phyloP scores from a whole-genome alignment of 2,329 filamentous ascomycete genomes.

The Penicillium sp. region DNA sequence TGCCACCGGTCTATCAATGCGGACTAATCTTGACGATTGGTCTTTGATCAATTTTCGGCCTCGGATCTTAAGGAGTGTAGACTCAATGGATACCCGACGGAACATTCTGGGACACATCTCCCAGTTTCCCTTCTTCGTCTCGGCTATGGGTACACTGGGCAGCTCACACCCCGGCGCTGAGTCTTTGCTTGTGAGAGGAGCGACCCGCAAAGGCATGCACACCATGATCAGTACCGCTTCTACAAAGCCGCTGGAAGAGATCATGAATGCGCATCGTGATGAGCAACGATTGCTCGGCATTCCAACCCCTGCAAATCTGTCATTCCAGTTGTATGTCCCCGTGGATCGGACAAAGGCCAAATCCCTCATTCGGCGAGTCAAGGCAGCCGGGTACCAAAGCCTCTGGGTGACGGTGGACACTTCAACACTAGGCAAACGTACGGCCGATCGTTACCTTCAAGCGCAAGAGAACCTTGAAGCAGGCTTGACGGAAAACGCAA shows the following conservation, averaged over 20 bases:
- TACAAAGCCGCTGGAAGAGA: constrained; percentile 17
- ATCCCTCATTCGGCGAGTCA: constrained; percentile 16
- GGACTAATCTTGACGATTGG: constrained; percentile 20
- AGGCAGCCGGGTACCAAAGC: constrained; percentile 18
- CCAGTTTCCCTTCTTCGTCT: constrained; percentile 17
- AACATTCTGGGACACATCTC: constrained; percentile 12
- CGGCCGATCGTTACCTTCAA: constrained; percentile 19
- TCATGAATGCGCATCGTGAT: constrained; percentile 18
- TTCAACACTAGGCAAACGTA: constrained; percentile 18
- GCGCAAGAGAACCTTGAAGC: constrained; percentile 16
- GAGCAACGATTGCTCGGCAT: constrained; percentile 12
- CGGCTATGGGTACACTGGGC: constrained; percentile 19
- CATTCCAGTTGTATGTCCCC: constrained; percentile 18
- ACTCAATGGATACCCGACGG: constrained; percentile 13
- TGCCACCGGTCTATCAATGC: constrained; percentile 15
- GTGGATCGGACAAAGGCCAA: constrained; percentile 14
- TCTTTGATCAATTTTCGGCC: constrained; percentile 20
- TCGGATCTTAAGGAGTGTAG: constrained; percentile 19
- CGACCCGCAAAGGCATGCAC: constrained; percentile 17
- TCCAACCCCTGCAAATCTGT: constrained; percentile 15
- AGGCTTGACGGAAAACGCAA: not conserved
- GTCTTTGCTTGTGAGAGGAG: constrained; percentile 14
- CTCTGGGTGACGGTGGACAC: constrained; percentile 21
- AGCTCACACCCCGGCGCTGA: constrained; percentile 17
- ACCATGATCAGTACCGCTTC: constrained; percentile 20